These are phyloP conservation scores for Plasmopara muralis DNA, from an alignment of 352 stramenopile species.

Conservation along the genomic window DNA sequence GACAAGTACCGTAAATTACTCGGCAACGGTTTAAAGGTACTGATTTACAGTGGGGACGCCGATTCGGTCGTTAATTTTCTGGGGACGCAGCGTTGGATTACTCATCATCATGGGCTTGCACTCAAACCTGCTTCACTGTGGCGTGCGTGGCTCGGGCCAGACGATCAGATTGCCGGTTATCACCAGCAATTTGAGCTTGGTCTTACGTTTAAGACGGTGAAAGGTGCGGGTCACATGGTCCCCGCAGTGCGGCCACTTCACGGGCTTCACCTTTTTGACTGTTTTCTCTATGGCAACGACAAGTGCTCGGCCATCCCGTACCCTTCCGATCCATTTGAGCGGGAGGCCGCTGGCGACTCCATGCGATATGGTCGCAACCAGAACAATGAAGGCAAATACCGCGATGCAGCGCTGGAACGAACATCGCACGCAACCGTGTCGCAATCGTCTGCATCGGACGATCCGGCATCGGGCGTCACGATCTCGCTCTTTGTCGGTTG, in stretches of 20 bases:
- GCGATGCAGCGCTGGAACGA: conserved; percentile 10
- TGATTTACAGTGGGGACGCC: conserved; percentile 67
- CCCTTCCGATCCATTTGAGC: conserved; percentile 41
- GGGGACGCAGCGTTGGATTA: conserved; percentile 79
- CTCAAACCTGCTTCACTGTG: conserved; percentile 34
- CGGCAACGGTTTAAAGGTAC: conserved; percentile 31
- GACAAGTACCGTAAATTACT: conserved; percentile 60
- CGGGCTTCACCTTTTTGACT: conserved; percentile 62
- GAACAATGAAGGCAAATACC: conserved; percentile 10
- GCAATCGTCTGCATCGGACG: conserved; percentile 6
- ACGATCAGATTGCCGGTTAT: conserved; percentile 79
- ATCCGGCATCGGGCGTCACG: conserved; percentile 10
- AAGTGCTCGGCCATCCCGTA: conserved; percentile 46
- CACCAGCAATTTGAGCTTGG: conserved; percentile 66
- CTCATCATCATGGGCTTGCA: conserved; percentile 34
- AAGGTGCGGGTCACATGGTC: conserved; percentile 87
- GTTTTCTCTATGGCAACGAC: conserved; percentile 59
- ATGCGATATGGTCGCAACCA: conserved; percentile 5
- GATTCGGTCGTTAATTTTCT: conserved; percentile 76
- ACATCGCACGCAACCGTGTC: conserved; percentile 16
- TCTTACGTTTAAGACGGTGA: conserved; percentile 86
- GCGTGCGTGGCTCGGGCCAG: conserved; percentile 48
- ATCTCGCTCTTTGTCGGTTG: conserved; percentile 24
- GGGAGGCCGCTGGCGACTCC: conserved; percentile 29
- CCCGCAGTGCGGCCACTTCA: conserved; percentile 54